These are phyloP conservation scores for Leishmania mexicana DNA, from an alignment of 208 protist genomes.

Conservation along the genomic window DNA sequence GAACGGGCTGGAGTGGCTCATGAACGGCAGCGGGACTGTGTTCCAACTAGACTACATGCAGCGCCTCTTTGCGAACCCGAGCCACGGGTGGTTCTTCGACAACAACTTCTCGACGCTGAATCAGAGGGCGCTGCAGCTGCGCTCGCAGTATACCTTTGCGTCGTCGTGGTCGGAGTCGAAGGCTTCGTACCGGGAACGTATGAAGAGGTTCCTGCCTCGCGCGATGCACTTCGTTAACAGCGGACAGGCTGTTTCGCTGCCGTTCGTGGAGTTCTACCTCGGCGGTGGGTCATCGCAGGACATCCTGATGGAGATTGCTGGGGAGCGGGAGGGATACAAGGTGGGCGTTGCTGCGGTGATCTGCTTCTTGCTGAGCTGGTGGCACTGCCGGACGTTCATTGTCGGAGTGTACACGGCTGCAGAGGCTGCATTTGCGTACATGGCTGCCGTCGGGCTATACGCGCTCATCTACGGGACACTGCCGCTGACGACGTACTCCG, in stretches of 20 bases:
- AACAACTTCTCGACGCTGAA: conserved; percentile 40
- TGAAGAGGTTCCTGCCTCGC: conserved; percentile 20
- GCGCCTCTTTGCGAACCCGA: conserved; percentile 42
- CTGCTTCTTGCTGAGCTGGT: conserved; percentile 37
- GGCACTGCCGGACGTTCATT: conserved; percentile 41
- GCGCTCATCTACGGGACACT: conserved; percentile 38
- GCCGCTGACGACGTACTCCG: conserved; percentile 46
- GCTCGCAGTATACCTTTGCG: conserved; percentile 43
- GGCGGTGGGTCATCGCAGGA: conserved; percentile 46
- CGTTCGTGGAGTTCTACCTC: conserved; percentile 27
- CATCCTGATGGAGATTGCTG: conserved; percentile 21
- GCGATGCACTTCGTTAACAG: conserved; percentile 19
- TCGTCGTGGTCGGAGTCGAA: conserved; percentile 6
- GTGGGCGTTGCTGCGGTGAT: conserved; percentile 44
- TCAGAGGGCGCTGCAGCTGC: conserved; percentile 26
- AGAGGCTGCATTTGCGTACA: conserved; percentile 41
- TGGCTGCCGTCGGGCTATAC: conserved; percentile 46
- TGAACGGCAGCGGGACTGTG: conserved; percentile 27
- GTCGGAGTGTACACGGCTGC: conserved; percentile 44
- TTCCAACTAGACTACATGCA: conserved; percentile 35
- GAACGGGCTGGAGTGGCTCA: conserved; percentile 28
- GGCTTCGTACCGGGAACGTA: conserved; percentile 8
- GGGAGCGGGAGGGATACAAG: conserved; percentile 41
- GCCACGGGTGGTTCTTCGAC: conserved; percentile 61
- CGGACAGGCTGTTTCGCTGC: not conserved